Percentiles rank a stretch among this genome's conserved stretches.
Evolutionary conservation across 176 grass and related monocot genomes (phyloP).

Genomic region (Luzula sylvatica): DNA sequence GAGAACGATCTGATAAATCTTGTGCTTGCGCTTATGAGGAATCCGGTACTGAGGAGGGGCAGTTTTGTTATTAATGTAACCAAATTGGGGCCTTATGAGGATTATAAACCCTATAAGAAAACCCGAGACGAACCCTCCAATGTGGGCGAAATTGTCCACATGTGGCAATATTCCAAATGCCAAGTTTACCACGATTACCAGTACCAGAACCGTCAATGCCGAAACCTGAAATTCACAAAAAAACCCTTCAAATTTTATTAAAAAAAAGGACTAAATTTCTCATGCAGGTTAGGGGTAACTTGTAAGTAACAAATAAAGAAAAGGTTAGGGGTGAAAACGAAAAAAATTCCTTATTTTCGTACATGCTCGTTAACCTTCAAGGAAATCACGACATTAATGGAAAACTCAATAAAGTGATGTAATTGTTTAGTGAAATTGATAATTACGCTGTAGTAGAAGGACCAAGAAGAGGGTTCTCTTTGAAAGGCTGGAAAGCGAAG

Average conservation of each 20-base stretch:
- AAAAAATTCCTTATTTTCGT: constrained; percentile 75
- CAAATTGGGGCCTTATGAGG: constrained; percentile 67
- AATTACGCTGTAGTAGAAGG: constrained; percentile 66
- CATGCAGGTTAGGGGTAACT: too few species aligned
- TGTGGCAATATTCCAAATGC: constrained; percentile 77
- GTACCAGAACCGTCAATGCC: constrained; percentile 55
- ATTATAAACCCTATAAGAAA: constrained; percentile 93
- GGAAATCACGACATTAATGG: too few species aligned
- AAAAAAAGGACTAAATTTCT: too few species aligned
- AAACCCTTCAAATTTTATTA: too few species aligned
- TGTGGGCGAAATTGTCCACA: too few species aligned
- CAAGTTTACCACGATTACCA: constrained; percentile 72
- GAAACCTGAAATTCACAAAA: constrained; percentile 35
- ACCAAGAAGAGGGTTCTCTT: constrained; percentile 79
- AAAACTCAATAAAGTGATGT: constrained; percentile 7
- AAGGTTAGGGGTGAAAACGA: constrained; percentile 3
- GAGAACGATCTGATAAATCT: constrained; percentile 62
- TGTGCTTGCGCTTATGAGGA: constrained; percentile 48
- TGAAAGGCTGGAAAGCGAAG: constrained; percentile 86
- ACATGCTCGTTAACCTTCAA: constrained; percentile 73
- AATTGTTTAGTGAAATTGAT: too few species aligned
- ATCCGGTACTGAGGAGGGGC: constrained; percentile 49
- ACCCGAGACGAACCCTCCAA: constrained; percentile 76
- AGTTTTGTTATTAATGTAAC: constrained; percentile 69
- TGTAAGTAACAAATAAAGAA: too few species aligned